These are phyloP conservation scores for Zygoascus sp. DNA, from an alignment of 1,139 yeast genomes.

Conservation along the genomic window DNA sequence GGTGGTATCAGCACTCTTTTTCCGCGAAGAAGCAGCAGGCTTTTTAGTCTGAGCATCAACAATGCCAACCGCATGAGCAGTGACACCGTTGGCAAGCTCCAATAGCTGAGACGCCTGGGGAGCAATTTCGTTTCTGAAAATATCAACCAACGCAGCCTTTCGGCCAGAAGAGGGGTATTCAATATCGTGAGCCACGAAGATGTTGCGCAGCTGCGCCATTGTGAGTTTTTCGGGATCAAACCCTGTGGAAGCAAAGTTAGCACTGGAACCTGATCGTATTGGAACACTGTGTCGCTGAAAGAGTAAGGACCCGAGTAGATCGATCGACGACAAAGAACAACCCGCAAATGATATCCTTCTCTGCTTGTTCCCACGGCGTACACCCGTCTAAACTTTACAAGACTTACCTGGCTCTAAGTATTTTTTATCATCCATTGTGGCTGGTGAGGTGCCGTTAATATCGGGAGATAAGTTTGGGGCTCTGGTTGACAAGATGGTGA, in stretches of 20 bases:
- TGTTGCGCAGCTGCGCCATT: slow-evolving; percentile 59
- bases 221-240: slow-evolving; percentile 61
- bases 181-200: slow-evolving; percentile 56
- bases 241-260: slow-evolving; percentile 36
- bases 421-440: slow-evolving; percentile 9
- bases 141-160: slow-evolving; percentile 53
- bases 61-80: slow-evolving; percentile 31
- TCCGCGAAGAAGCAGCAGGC: slow-evolving; percentile 8
- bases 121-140: slow-evolving; percentile 48
- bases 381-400: too few relatives aligned
- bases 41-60: slow-evolving; percentile 28
- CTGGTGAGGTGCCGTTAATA: background rate
- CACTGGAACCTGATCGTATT: background rate
- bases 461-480: background rate
- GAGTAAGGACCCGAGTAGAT: too few relatives aligned
- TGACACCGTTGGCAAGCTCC: slow-evolving; percentile 25
- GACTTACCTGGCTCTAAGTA: slow-evolving; percentile 10
- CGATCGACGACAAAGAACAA: too few relatives aligned
- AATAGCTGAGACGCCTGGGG: slow-evolving; percentile 40
- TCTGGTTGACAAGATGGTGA: background rate
- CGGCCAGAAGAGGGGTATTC: slow-evolving; percentile 56
- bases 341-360: too few relatives aligned
- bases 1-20: slow-evolving; percentile 9
- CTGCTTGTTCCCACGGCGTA: too few relatives aligned
- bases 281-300: too few relatives aligned